Conservation (phyloP, 1,284 basidiomycete genomes). For the Limonomyces culmigenus region DNA sequence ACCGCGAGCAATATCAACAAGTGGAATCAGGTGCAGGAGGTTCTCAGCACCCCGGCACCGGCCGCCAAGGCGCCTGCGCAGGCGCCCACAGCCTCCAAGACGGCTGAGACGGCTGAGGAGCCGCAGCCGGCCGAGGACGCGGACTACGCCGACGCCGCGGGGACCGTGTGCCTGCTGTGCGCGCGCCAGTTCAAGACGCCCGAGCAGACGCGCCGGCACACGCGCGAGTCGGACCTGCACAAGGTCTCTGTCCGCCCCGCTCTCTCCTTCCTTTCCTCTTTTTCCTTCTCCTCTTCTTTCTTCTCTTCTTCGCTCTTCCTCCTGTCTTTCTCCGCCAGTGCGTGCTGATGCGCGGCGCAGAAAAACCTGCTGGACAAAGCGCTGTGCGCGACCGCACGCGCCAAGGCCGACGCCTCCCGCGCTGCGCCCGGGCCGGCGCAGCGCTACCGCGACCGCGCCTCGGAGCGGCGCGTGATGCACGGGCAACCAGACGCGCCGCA, state of each 20-base stretch:
- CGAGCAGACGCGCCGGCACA: constrained; percentile 75
- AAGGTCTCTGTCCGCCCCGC: constrained; percentile 36
- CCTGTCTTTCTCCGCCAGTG: too few species aligned
- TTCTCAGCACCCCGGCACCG: too few species aligned
- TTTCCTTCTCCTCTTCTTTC: too few species aligned
- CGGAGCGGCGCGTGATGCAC: constrained; percentile 73
- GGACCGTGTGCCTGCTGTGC: constrained; percentile 75
- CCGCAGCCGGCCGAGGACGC: constrained; percentile 53
- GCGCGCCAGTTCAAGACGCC: constrained; percentile 80
- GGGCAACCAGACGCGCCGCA: constrained; percentile 77
- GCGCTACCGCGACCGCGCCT: constrained; percentile 85
- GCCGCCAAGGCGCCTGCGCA: too few species aligned
- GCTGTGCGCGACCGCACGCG: constrained; percentile 51
- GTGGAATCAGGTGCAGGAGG: constrained; percentile 88
- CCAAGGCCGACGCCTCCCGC: constrained; percentile 12
- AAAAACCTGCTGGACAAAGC: constrained; percentile 65
- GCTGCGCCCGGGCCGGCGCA: constrained; percentile 23
- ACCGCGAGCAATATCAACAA: constrained; percentile 81
- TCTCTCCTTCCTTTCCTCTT: too few species aligned
- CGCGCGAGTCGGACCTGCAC: constrained; percentile 81
- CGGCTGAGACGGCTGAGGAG: constrained; percentile 7
- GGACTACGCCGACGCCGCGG: constrained; percentile 59
- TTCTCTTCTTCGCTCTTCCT: too few species aligned
- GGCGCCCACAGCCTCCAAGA: too few species aligned
- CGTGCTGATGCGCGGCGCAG: constrained; percentile 22